Percentiles rank a stretch among this genome's conserved stretches.
Evolutionary conservation across 106 monocot species (phyloP).

Genomic region (Dendrobium officinale): DNA sequence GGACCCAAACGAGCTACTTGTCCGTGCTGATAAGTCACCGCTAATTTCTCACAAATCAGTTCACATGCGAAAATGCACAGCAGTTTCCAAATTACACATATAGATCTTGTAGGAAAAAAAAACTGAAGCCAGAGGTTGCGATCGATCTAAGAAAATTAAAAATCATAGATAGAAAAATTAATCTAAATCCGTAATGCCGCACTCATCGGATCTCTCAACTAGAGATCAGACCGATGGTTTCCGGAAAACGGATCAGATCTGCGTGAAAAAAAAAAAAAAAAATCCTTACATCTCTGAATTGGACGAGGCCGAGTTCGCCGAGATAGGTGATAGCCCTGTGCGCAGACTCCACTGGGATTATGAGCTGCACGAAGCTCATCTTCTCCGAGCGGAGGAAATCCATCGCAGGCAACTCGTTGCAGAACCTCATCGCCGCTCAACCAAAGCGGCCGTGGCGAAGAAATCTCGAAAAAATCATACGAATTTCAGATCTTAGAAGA

Average conservation of each 20-base stretch:
- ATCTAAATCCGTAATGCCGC: background rate
- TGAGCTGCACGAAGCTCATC: constrained; percentile 90
- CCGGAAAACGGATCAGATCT: constrained; percentile 9
- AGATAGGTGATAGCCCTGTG: constrained; percentile 75
- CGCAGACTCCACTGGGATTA: constrained; percentile 84
- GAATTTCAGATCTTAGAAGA: background rate
- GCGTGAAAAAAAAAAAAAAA: background rate
- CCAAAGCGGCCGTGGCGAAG: background rate
- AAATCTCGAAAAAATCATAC: background rate
- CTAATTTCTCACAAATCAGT: background rate
- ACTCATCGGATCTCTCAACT: background rate
- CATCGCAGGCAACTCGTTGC: constrained; percentile 69
- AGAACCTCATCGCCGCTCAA: constrained; percentile 31
- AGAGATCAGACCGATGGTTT: background rate
- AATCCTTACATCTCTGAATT: constrained; percentile 78
- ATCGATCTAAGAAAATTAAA: background rate
- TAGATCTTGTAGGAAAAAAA: background rate
- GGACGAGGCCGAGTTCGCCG: constrained; percentile 87
- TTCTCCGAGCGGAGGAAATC: constrained; percentile 83
- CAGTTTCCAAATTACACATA: background rate
- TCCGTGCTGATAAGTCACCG: background rate
- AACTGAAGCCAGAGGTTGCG: background rate
- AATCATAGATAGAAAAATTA: background rate
- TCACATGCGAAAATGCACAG: background rate
- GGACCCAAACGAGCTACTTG: background rate